Percentiles rank a stretch among this genome's conserved stretches.
Conservation (phyloP, 2,329 filamentous ascomycete genomes). For the Fusarium aywerte region DNA sequence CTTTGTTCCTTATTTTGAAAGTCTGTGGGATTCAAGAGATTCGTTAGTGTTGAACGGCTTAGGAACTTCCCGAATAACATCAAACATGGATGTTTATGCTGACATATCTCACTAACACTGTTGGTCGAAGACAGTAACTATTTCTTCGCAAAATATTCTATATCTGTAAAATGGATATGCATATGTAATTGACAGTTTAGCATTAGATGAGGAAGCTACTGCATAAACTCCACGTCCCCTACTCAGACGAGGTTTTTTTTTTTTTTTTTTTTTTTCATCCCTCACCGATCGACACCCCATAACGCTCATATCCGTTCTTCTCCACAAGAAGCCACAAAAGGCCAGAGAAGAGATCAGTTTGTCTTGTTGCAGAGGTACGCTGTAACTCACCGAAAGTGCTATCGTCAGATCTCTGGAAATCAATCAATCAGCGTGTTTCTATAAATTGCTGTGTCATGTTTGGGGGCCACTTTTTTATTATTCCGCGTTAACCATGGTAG, state of each 20-base stretch:
- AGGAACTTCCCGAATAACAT: not conserved
- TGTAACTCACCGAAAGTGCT: conserved; percentile 15
- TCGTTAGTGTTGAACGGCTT: not conserved
- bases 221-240: not conserved
- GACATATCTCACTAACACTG: too few species aligned
- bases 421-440: conserved; percentile 5
- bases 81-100: not conserved
- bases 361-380: not conserved
- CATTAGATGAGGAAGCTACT: conserved; percentile 3
- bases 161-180: not conserved
- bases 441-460: conserved; percentile 15
- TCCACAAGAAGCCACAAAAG: conserved; percentile 6
- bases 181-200: not conserved
- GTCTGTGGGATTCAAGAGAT: not conserved
- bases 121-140: not conserved
- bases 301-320: conserved; percentile 11
- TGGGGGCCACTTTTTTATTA: conserved; percentile 30
- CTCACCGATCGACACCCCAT: conserved; percentile 11
- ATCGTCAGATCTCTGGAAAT: not conserved
- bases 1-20: conserved; percentile 9
- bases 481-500: not conserved
- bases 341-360: conserved; percentile 8
- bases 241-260: conserved; percentile 5
- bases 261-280: conserved; percentile 1
- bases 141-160: not conserved